Conservation (phyloP, 2,329 filamentous ascomycete genomes). For the Phyllachora maydis region DNA sequence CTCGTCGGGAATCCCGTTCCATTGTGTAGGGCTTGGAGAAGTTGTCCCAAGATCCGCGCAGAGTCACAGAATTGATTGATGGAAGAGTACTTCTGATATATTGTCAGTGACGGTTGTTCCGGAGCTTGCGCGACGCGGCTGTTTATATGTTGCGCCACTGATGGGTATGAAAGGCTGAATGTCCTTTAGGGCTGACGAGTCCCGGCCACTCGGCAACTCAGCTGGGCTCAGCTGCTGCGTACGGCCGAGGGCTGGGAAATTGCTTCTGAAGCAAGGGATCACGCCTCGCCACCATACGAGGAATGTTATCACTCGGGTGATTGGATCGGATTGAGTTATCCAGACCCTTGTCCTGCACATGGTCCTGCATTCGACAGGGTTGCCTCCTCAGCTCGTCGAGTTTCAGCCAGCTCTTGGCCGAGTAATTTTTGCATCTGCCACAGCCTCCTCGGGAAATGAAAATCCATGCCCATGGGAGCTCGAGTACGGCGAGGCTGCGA, state of each 20-base stretch:
- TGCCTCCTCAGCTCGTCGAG: no score
- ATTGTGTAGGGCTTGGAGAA: constrained; percentile 62
- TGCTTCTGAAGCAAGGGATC: no score
- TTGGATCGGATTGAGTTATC: no score
- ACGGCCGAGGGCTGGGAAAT: no score
- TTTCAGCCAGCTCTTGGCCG: no score
- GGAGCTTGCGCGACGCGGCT: background rate
- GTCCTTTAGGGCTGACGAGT: background rate
- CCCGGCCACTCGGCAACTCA: no score
- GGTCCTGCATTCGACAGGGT: no score
- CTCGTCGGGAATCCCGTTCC: constrained; percentile 58
- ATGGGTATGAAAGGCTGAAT: background rate
- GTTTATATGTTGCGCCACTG: background rate
- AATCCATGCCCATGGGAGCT: background rate
- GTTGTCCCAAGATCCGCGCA: constrained; percentile 92
- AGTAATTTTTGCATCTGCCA: background rate
- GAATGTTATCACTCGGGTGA: no score
- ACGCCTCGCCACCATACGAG: no score
- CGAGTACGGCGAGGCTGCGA: background rate
- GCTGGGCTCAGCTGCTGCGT: no score
- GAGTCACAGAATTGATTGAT: constrained; percentile 47
- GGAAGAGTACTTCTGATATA: constrained; percentile 32
- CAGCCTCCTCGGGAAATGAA: background rate
- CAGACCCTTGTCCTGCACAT: no score
- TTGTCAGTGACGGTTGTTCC: constrained; percentile 2